Conservation (phyloP, 2,329 filamentous ascomycete species). For the Pseudonectria foliicola region DNA sequence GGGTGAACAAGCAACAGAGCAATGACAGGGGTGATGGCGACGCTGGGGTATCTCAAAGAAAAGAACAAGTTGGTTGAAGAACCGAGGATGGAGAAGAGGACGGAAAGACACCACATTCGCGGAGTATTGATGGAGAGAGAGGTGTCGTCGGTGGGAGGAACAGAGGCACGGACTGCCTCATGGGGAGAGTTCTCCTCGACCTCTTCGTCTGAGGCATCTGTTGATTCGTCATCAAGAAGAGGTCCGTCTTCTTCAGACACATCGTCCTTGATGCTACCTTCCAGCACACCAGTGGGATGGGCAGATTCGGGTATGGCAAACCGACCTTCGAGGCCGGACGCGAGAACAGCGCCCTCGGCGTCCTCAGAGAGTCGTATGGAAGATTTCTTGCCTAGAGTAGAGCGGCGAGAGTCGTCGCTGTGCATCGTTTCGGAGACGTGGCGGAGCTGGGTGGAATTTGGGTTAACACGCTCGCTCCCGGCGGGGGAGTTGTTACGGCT, state of each 20-base stretch:
- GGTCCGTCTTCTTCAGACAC: conserved; percentile 30
- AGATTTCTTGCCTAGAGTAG: conserved; percentile 24
- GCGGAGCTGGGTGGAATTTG: conserved; percentile 26
- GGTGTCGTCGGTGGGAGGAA: conserved; percentile 67
- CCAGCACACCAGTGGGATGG: conserved; percentile 37
- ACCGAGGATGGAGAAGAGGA: conserved; percentile 71
- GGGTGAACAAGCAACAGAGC: conserved; percentile 79
- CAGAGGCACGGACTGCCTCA: conserved; percentile 72
- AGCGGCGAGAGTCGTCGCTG: conserved; percentile 27
- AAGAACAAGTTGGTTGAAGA: conserved; percentile 85
- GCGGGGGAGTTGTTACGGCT: conserved; percentile 30
- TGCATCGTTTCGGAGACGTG: conserved; percentile 27
- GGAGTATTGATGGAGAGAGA: conserved; percentile 79
- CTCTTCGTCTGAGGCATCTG: conserved; percentile 39
- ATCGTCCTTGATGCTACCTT: conserved; percentile 35
- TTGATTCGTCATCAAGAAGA: conserved; percentile 30
- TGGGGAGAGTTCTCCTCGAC: conserved; percentile 67
- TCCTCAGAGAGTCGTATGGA: conserved; percentile 39
- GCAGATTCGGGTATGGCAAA: conserved; percentile 44
- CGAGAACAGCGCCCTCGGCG: conserved; percentile 43
- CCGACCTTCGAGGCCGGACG: conserved; percentile 46
- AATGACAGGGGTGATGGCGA: conserved; percentile 84
- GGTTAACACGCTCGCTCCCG: conserved; percentile 26
- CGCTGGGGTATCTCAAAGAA: conserved; percentile 81
- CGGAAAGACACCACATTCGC: conserved; percentile 79